These are phyloP conservation scores for Pythium insidiosum DNA, from an alignment of 352 stramenopile species.

Conservation along the genomic window DNA sequence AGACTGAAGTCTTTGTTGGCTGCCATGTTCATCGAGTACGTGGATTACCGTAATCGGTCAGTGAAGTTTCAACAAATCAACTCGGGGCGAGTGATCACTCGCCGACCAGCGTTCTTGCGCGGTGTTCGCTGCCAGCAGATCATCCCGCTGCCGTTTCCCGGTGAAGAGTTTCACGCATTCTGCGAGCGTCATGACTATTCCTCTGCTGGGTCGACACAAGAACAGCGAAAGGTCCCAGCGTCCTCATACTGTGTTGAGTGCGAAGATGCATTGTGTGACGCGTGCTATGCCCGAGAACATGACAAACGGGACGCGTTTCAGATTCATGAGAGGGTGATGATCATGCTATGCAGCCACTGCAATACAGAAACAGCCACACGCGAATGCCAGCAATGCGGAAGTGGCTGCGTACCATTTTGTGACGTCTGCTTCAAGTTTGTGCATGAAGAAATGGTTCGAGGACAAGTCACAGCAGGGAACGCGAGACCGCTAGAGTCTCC, in stretches of 20 bases:
- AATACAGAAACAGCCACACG: conserved; percentile 43
- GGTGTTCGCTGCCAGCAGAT: conserved; percentile 33
- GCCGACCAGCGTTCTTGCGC: conserved; percentile 44
- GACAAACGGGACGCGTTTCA: conserved; percentile 36
- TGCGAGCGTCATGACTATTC: conserved; percentile 58
- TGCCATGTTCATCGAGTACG: conserved; percentile 51
- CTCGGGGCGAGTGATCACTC: conserved; percentile 24
- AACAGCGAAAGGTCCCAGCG: conserved; percentile 28
- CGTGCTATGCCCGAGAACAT: conserved; percentile 61
- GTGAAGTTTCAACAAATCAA: conserved; percentile 35
- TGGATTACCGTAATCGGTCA: conserved; percentile 32
- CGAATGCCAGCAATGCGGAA: conserved; percentile 54
- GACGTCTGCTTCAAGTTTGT: conserved; percentile 55
- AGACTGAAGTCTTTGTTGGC: conserved; percentile 36
- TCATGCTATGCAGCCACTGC: conserved; percentile 45
- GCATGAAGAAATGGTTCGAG: conserved; percentile 25
- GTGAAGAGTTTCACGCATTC: conserved; percentile 57
- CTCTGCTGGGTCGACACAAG: conserved; percentile 1
- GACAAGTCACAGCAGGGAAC: too few relatives aligned
- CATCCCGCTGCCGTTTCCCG: conserved; percentile 58
- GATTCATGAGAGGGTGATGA: conserved; percentile 22
- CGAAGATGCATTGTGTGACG: conserved; percentile 54
- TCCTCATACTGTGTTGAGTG: conserved; percentile 62
- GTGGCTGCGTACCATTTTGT: conserved; percentile 59
- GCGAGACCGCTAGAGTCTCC: too few relatives aligned